Evolutionary conservation across 2,329 filamentous ascomycete genomes (phyloP), one percentile per base, ranked within the genome.

Genomic region (Zymoseptoria passerinii): DNA sequence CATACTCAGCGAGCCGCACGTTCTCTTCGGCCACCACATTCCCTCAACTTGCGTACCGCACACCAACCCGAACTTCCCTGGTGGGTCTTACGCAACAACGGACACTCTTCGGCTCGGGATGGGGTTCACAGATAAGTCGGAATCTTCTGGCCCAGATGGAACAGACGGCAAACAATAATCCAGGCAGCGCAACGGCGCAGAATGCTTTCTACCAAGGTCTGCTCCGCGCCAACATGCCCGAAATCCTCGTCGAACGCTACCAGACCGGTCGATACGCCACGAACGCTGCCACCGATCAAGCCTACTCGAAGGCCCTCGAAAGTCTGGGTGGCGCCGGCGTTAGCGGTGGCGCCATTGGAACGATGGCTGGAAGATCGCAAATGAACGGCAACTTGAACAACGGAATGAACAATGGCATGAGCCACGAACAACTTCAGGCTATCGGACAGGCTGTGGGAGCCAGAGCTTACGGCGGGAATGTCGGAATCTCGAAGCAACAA

Each of bases 191-290:
- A 28, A 88, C 88, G 50, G 86, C 91, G 19, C 94, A 99, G 73
- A 94, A 92, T 72, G 87, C 89, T 16, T 96, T 99, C 73, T 99
- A 99, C 72, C 88, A 92, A 71, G 87, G 92, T 51, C 83, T 99
- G 13, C 80, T 96, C 57, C 88, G 89, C 71, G 91, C 92, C 54
- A 94, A 95, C 69, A 92, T 96, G 88, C 90, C 92, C 18, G 87
- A 91, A 54, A 95, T 99, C 63, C 79, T 99, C 58, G 83, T 96
- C 60, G 91, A 97, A 74, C 82, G 94, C 68, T 94, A 96, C 73
- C 86, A 91, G 71, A 91, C 88, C 16, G 89, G 89, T 62, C 84
- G 87, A 57, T 99, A 92, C 72, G 92, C 92, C 9, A 84, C 84
- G 19, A 96, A 92, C 71, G 73, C 84, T 16, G 83, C 84, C 10